phyloP scores from a whole-genome alignment of 768 basidiomycete genomes.

The Tulasnella calospora region DNA sequence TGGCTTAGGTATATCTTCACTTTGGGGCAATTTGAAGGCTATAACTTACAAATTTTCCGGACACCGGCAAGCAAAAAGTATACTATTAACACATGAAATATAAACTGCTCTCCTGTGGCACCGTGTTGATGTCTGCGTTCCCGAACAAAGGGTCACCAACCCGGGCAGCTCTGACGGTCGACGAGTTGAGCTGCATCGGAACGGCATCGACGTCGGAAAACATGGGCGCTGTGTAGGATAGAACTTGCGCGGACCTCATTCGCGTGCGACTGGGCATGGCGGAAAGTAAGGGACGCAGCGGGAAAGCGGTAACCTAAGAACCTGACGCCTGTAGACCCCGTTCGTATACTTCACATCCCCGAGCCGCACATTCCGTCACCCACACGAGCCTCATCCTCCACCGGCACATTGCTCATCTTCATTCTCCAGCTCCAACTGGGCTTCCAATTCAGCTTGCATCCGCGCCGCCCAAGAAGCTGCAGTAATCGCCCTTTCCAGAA shows the following conservation, averaged over 20 bases:
- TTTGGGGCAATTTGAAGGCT: too few relatives aligned
- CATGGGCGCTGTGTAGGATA: neutral
- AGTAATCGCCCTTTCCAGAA: conserved; percentile 27
- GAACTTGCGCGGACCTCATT: neutral
- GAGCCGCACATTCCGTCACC: neutral
- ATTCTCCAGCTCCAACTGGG: conserved; percentile 24
- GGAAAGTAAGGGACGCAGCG: neutral
- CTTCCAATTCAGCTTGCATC: conserved; percentile 27
- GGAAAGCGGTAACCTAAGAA: too few relatives aligned
- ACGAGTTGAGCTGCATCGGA: neutral
- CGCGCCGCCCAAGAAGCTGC: conserved; percentile 22
- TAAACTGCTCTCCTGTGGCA: neutral
- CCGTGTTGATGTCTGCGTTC: neutral
- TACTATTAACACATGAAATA: neutral
- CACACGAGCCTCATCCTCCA: neutral
- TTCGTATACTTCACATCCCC: neutral
- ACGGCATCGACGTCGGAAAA: neutral
- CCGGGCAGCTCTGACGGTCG: neutral
- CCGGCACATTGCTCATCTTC: conserved; percentile 12
- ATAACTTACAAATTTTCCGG: too few relatives aligned
- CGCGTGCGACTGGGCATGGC: neutral
- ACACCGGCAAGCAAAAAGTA: too few relatives aligned
- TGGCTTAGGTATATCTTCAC: too few relatives aligned
- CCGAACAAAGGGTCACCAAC: neutral
- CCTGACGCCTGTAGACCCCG: neutral